phyloP scores from a whole-genome alignment of 768 basidiomycete genomes.

The Hebeloma cylindrosporum region DNA sequence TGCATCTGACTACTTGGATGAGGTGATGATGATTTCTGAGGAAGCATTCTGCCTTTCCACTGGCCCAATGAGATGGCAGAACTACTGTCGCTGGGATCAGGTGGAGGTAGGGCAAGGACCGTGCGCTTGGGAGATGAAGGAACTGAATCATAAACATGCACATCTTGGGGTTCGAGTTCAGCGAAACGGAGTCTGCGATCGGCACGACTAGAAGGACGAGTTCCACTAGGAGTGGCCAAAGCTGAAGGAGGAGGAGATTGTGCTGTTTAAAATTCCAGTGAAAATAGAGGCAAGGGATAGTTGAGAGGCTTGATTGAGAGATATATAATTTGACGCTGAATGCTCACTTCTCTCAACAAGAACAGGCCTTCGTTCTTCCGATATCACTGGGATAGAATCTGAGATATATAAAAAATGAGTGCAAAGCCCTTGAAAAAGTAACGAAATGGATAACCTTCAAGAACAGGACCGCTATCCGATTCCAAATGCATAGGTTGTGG shows the following conservation, averaged over 20 bases:
- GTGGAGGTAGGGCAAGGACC: conserved; percentile 57
- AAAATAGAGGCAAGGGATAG: neutral
- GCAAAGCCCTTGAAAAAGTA: neutral
- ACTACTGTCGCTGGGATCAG: conserved; percentile 36
- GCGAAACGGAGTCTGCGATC: conserved; percentile 72
- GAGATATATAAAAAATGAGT: neutral
- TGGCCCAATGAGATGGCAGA: conserved; percentile 41
- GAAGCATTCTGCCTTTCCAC: conserved; percentile 31
- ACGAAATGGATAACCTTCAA: conserved; percentile 10
- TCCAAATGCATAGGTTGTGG: too few species aligned
- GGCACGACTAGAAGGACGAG: conserved; percentile 60
- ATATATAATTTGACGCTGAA: too few species aligned
- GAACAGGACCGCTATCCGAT: neutral
- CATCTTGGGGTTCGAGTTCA: conserved; percentile 68
- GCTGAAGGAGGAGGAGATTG: conserved; percentile 45
- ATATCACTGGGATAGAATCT: conserved; percentile 19
- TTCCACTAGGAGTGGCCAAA: conserved; percentile 43
- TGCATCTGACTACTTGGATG: neutral
- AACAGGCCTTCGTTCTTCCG: conserved; percentile 19
- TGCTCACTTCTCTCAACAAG: conserved; percentile 20
- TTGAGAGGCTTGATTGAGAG: neutral
- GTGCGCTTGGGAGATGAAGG: conserved; percentile 72
- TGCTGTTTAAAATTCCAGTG: conserved; percentile 15
- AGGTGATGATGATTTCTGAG: conserved; percentile 7
- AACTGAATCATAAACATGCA: conserved; percentile 81